phyloP scores from a whole-genome alignment of 2,329 filamentous ascomycete genomes.

The Periconia digitata region DNA sequence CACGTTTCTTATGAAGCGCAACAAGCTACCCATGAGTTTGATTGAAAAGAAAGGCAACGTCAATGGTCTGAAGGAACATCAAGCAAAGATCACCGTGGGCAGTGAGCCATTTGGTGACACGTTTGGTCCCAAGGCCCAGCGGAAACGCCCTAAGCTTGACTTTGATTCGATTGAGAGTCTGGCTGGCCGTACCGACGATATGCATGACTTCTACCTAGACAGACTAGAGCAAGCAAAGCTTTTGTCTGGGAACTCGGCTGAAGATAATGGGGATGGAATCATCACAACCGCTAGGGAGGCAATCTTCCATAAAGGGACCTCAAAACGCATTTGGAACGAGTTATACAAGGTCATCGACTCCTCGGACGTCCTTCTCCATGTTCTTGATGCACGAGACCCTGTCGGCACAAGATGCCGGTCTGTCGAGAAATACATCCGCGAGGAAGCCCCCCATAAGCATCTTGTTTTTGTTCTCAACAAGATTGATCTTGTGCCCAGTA shows the following conservation, averaged over 20 bases:
- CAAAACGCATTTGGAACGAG: constrained; percentile 83
- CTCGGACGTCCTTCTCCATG: constrained; percentile 86
- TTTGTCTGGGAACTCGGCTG: constrained; percentile 68
- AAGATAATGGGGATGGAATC: constrained; percentile 50
- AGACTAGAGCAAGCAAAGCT: constrained; percentile 76
- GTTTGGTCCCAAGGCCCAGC: constrained; percentile 89
- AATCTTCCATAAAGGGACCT: constrained; percentile 88
- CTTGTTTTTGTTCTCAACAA: constrained; percentile 88
- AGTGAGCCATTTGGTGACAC: constrained; percentile 82
- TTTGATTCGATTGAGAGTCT: constrained; percentile 82
- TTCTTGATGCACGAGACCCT: constrained; percentile 33
- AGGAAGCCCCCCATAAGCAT: constrained; percentile 96
- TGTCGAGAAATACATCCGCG: constrained; percentile 88
- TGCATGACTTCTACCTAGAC: constrained; percentile 79
- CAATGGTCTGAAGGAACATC: constrained; percentile 87
- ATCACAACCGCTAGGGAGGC: constrained; percentile 57
- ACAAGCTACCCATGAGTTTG: constrained; percentile 94
- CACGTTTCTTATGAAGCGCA: constrained; percentile 90
- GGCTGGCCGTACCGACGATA: constrained; percentile 75
- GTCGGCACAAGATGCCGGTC: constrained; percentile 82
- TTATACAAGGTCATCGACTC: constrained; percentile 94
- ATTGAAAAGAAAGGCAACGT: constrained; percentile 74
- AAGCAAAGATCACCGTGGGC: constrained; percentile 92
- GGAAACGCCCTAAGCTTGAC: constrained; percentile 87
- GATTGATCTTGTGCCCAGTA: constrained; percentile 88